A percentile compares a stretch with the other conserved stretches of the same genome.
Conservation (phyloP, 2,329 filamentous ascomycete genomes). For the Westerdykella sp. region DNA sequence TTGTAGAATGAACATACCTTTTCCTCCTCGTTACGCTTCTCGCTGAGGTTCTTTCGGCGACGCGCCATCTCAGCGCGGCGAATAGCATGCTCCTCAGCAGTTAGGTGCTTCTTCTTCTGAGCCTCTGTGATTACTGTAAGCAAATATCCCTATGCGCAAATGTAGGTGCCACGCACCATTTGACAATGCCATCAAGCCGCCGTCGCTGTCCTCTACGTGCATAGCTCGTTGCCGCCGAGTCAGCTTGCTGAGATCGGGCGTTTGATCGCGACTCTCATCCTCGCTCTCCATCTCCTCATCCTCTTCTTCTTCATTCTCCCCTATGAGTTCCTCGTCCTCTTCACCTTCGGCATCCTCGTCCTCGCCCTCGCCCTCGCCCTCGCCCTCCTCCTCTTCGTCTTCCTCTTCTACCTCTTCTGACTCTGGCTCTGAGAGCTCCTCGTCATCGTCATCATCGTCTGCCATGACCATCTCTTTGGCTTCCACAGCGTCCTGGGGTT, state of each 20-base stretch:
- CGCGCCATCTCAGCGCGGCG: conserved; percentile 68
- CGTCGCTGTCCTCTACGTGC: conserved; percentile 48
- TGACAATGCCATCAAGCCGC: conserved; percentile 46
- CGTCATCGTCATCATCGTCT: conserved; percentile 43
- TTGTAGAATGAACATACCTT: conserved; percentile 46
- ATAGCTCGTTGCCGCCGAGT: conserved; percentile 62
- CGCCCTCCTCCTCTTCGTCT: conserved; percentile 42
- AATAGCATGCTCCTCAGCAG: conserved; percentile 67
- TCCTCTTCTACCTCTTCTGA: conserved; percentile 39
- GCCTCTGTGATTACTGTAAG: conserved; percentile 45
- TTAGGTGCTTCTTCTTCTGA: conserved; percentile 67
- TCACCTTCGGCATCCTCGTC: conserved; percentile 35
- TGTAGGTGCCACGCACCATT: conserved; percentile 42
- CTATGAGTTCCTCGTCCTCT: conserved; percentile 30
- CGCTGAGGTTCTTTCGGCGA: conserved; percentile 65
- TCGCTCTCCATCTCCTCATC: conserved; percentile 45
- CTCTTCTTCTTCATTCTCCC: conserved; percentile 28
- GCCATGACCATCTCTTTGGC: conserved; percentile 46
- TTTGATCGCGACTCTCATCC: conserved; percentile 52
- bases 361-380: conserved; percentile 30
- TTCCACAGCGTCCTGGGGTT: conserved; percentile 41
- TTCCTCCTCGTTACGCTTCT: conserved; percentile 73
- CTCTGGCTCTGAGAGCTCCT: conserved; percentile 37
- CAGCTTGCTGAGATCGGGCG: conserved; percentile 59
- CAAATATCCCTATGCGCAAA: neutral